Percentiles rank a stretch among this genome's conserved stretches.
These are phyloP conservation scores for Brassica rapa DNA, from an alignment of 345 rosid species.

Conservation along the genomic window DNA sequence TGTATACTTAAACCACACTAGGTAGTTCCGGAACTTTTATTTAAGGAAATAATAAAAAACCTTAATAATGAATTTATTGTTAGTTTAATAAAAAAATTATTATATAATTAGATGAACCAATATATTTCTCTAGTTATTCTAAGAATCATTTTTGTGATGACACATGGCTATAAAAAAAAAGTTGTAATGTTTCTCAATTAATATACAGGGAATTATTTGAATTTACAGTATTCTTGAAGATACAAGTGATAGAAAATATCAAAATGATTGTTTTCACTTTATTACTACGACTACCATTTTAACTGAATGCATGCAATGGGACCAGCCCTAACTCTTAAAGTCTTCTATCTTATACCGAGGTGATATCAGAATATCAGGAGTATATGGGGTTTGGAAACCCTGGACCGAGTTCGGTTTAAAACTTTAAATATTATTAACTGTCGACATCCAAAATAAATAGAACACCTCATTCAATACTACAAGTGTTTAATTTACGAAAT, in stretches of 20 bases:
- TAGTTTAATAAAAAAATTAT: too few relatives aligned
- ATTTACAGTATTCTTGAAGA: background rate
- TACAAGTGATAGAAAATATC: background rate
- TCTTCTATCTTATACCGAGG: slow-evolving; percentile 3
- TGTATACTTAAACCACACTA: too few relatives aligned
- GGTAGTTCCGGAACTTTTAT: too few relatives aligned
- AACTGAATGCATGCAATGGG: slow-evolving; percentile 15
- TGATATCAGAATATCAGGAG: slow-evolving; percentile 8
- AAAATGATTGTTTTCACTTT: slow-evolving; percentile 6
- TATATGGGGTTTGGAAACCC: slow-evolving; percentile 7
- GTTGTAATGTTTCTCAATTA: too few relatives aligned
- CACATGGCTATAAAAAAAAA: too few relatives aligned
- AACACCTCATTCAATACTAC: slow-evolving; percentile 37
- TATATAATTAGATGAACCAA: too few relatives aligned
- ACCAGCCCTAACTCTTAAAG: slow-evolving; percentile 23
- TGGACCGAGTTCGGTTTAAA: slow-evolving; percentile 12
- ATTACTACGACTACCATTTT: background rate
- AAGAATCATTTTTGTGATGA: too few relatives aligned
- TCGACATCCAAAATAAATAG: slow-evolving; percentile 31
- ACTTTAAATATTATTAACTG: slow-evolving; percentile 6
- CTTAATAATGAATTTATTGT: too few relatives aligned
- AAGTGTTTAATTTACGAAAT: slow-evolving; percentile 21
- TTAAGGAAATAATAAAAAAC: too few relatives aligned
- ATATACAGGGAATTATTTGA: background rate
- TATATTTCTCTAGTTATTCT: too few relatives aligned